A percentile compares a stretch with the other conserved stretches of the same genome.
These are phyloP conservation scores for Claviceps pazoutovae DNA, from an alignment of 2,329 filamentous ascomycete species.

Conservation along the genomic window DNA sequence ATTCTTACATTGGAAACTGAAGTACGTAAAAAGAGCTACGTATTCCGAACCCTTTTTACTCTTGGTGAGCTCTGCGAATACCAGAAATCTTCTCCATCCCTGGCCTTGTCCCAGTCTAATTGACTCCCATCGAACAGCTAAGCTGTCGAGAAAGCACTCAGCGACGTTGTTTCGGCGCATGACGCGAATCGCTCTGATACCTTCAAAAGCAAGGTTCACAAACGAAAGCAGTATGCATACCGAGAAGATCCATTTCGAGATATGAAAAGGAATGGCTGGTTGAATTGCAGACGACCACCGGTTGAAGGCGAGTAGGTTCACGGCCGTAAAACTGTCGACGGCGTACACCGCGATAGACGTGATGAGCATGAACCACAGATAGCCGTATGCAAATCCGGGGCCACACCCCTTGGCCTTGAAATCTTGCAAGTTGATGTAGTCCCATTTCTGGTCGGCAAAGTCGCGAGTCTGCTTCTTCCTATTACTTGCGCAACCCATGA, in stretches of 20 bases:
- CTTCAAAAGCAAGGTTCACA: conserved; percentile 66
- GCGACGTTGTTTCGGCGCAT: conserved; percentile 78
- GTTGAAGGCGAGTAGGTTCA: conserved; percentile 81
- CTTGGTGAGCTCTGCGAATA: conserved; percentile 82
- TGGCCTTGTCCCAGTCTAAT: conserved; percentile 59
- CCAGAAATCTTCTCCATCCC: conserved; percentile 82
- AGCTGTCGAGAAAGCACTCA: conserved; percentile 77
- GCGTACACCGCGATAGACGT: conserved; percentile 74
- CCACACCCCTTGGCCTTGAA: conserved; percentile 75
- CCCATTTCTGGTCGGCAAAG: conserved; percentile 81
- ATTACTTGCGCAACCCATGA: conserved; percentile 54
- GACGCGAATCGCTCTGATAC: conserved; percentile 63
- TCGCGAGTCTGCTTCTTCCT: conserved; percentile 49
- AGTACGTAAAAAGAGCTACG: conserved; percentile 81
- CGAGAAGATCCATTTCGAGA: conserved; percentile 92
- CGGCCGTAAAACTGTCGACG: conserved; percentile 83
- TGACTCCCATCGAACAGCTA: conserved; percentile 76
- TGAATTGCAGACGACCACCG: conserved; percentile 76
- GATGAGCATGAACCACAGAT: conserved; percentile 67
- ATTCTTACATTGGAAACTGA: conserved; percentile 49
- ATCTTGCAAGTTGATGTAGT: conserved; percentile 65
- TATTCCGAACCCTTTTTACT: conserved; percentile 86
- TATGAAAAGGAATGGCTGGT: conserved; percentile 59
- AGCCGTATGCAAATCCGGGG: conserved; percentile 65
- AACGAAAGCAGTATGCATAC: conserved; percentile 85